phyloP scores from a whole-genome alignment of 352 stramenopile species.

The Phytopythium helicoides region DNA sequence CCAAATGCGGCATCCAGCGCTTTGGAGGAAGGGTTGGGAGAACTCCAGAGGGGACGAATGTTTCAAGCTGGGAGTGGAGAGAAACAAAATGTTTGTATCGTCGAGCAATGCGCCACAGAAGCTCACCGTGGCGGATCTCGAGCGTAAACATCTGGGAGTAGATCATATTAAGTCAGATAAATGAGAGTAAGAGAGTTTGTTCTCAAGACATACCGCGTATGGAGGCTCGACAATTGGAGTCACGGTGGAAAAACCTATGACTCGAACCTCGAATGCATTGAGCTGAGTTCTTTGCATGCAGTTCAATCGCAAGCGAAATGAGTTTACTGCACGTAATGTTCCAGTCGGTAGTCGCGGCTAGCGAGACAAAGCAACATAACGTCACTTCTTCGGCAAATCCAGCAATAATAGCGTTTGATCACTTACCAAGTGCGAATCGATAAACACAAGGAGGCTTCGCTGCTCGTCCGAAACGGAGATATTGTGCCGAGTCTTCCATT shows the following conservation, averaged over 20 bases:
- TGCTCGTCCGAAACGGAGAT: slow-evolving; percentile 19
- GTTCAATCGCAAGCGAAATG: not conserved
- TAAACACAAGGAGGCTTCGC: slow-evolving; percentile 25
- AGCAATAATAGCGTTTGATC: too few species aligned
- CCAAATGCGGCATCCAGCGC: slow-evolving; percentile 35
- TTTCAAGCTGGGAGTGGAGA: slow-evolving; percentile 26
- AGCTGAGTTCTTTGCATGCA: too few species aligned
- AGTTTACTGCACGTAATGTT: not conserved
- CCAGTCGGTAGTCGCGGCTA: too few species aligned
- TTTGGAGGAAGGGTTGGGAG: slow-evolving; percentile 35
- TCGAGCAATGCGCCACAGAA: slow-evolving; percentile 42
- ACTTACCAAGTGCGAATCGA: slow-evolving; percentile 22
- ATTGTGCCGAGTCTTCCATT: slow-evolving; percentile 22
- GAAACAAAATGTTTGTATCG: slow-evolving; percentile 46
- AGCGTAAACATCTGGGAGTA: slow-evolving; percentile 41
- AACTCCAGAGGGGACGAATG: not conserved
- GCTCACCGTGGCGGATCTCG: slow-evolving; percentile 27
- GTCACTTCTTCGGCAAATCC: too few species aligned
- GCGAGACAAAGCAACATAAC: too few species aligned
- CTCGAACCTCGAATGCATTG: slow-evolving; percentile 15
- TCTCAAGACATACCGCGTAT: slow-evolving; percentile 22
- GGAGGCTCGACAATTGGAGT: slow-evolving; percentile 38
- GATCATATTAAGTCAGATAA: too few species aligned
- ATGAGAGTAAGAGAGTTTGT: too few species aligned
- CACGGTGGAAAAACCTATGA: slow-evolving; percentile 33